These are phyloP conservation scores for Uromyces viciae-fabae DNA, from an alignment of 1,284 basidiomycete genomes.

Conservation along the genomic window DNA sequence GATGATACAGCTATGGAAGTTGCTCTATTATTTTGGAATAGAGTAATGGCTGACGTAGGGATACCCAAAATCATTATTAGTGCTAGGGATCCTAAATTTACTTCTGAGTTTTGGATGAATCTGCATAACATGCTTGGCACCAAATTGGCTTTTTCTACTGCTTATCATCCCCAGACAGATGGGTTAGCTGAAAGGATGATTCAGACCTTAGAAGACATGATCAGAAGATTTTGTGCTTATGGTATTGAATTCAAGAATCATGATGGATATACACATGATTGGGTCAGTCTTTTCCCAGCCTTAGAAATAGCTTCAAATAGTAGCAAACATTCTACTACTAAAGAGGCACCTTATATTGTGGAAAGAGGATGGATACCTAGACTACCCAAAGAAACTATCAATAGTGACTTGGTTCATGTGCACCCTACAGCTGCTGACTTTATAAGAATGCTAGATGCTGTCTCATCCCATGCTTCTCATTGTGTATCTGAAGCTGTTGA, in stretches of 20 bases:
- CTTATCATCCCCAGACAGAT: neutral
- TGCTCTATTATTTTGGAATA: conserved; percentile 26
- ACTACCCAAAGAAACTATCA: neutral
- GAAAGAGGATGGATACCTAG: conserved; percentile 2
- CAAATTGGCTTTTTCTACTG: neutral
- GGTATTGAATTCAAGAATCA: neutral
- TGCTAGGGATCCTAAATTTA: conserved; percentile 20
- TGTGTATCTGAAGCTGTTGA: neutral
- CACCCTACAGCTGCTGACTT: conserved; percentile 8
- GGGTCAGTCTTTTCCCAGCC: neutral
- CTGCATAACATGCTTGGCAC: neutral
- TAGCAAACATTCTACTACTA: neutral
- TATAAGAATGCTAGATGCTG: neutral
- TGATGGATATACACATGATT: conserved; percentile 20
- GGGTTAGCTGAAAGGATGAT: conserved; percentile 14
- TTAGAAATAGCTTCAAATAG: neutral
- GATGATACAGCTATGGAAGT: conserved; percentile 10
- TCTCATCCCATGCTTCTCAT: neutral
- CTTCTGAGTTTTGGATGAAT: neutral
- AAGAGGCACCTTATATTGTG: neutral
- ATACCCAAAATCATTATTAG: conserved; percentile 20
- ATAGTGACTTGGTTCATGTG: neutral
- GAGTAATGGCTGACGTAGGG: conserved; percentile 2
- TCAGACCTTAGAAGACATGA: neutral
- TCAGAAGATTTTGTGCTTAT: conserved; percentile 2